phyloP scores from a whole-genome alignment of 2,329 filamentous ascomycete species.

The Cladosporium halotolerans region DNA sequence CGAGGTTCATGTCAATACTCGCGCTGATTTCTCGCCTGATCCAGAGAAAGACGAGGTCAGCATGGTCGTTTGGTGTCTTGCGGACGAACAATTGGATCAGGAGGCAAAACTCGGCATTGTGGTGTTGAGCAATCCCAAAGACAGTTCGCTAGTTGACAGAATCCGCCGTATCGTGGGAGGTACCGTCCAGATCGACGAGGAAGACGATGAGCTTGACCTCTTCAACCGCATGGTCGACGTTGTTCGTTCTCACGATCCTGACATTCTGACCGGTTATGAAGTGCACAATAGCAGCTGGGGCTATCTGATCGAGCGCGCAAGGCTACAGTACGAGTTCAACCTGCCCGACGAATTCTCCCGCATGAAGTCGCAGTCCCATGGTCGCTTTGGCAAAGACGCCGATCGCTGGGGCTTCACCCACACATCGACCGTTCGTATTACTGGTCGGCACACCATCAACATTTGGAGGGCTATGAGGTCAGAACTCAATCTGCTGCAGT shows the following conservation, averaged over 20 bases:
- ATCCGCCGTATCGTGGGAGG: conserved; percentile 53
- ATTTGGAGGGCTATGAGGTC: conserved; percentile 93
- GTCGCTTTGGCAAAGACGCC: conserved; percentile 75
- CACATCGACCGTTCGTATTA: conserved; percentile 86
- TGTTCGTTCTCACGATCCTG: conserved; percentile 77
- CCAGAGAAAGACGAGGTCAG: conserved; percentile 84
- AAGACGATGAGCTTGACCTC: conserved; percentile 74
- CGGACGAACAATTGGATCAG: conserved; percentile 60
- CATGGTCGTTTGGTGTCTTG: conserved; percentile 81
- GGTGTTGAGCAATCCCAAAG: conserved; percentile 50
- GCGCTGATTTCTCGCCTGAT: conserved; percentile 74
- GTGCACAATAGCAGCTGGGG: conserved; percentile 93
- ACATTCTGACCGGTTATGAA: conserved; percentile 91
- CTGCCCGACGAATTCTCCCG: conserved; percentile 87
- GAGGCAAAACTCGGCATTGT: conserved; percentile 64
- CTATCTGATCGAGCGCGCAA: conserved; percentile 84
- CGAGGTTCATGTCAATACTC: conserved; percentile 84
- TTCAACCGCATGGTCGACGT: conserved; percentile 82
- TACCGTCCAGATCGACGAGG: conserved; percentile 61
- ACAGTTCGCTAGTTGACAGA: conserved; percentile 52
- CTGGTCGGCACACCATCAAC: conserved; percentile 92
- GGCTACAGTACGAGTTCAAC: conserved; percentile 80
- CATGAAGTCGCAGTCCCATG: conserved; percentile 76
- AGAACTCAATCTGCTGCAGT: conserved; percentile 87
- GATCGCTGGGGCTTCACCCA: conserved; percentile 93